phyloP scores from a whole-genome alignment of 2,329 filamentous ascomycete genomes.

The Trichophyton rubrum region DNA sequence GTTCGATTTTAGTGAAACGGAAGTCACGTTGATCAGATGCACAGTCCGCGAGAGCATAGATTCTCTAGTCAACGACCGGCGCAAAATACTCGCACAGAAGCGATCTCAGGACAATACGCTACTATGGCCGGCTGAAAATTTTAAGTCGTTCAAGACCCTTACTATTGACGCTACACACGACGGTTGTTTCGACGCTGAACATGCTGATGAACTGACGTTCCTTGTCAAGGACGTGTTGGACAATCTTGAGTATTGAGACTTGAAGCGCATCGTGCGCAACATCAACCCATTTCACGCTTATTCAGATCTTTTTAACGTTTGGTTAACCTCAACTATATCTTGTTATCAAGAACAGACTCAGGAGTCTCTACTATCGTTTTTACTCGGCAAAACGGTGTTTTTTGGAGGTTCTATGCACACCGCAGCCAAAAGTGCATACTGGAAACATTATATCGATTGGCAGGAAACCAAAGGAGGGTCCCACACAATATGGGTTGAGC shows the following conservation, averaged over 20 bases:
- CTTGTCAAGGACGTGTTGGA: constrained; percentile 5
- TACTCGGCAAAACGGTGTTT: not conserved
- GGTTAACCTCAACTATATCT: not conserved
- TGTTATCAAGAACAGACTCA: not conserved
- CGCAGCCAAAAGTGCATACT: constrained; percentile 1
- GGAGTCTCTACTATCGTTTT: not conserved
- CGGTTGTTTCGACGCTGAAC: constrained; percentile 6
- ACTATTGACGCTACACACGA: constrained; percentile 7
- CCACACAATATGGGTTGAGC: not conserved
- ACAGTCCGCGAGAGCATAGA: not conserved
- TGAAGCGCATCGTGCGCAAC: not conserved
- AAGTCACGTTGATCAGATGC: constrained; percentile 7
- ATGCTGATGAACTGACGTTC: constrained; percentile 5
- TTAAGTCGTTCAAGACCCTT: constrained; percentile 4
- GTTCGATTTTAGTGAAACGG: constrained; percentile 1
- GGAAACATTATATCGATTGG: not conserved
- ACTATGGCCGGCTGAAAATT: not conserved
- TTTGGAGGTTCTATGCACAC: constrained; percentile 1
- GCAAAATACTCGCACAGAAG: constrained; percentile 5
- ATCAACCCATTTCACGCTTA: not conserved
- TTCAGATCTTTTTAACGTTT: not conserved
- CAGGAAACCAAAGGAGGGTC: not conserved
- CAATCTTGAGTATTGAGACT: constrained; percentile 2
- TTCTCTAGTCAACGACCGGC: not conserved
- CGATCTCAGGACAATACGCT: constrained; percentile 2